Evolutionary conservation across 2,329 filamentous ascomycete species (phyloP).

Genomic region (Claviceps sp.): DNA sequence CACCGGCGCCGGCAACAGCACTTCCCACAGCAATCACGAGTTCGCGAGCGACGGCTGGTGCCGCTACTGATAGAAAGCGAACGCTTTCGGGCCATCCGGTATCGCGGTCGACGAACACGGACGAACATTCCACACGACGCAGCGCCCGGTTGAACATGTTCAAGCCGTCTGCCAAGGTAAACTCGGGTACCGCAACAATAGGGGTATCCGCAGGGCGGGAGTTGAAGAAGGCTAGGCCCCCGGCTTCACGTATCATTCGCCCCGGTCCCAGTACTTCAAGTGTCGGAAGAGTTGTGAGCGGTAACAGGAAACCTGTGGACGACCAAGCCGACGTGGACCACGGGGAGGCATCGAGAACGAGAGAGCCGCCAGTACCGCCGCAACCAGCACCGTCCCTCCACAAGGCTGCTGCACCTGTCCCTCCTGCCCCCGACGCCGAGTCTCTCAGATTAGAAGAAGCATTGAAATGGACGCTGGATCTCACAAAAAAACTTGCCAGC

Average conservation of each 20-base stretch:
- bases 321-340: slow-evolving; percentile 57
- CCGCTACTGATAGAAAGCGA: slow-evolving; percentile 61
- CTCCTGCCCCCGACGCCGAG: slow-evolving; percentile 32
- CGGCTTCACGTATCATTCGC: slow-evolving; percentile 51
- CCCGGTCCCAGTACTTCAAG: slow-evolving; percentile 52
- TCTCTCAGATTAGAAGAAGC: slow-evolving; percentile 58
- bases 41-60: slow-evolving; percentile 21
- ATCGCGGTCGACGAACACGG: slow-evolving; percentile 34
- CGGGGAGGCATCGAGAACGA: slow-evolving; percentile 41
- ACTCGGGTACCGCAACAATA: slow-evolving; percentile 41
- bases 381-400: slow-evolving; percentile 25
- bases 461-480: slow-evolving; percentile 61
- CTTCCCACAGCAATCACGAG: slow-evolving; percentile 23
- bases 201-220: slow-evolving; percentile 51
- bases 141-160: slow-evolving; percentile 60
- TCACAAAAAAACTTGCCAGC: slow-evolving; percentile 68
- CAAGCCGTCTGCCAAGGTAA: slow-evolving; percentile 55
- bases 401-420: neutral
- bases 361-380: slow-evolving; percentile 23
- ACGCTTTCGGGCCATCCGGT: slow-evolving; percentile 78
- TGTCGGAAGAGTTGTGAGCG: slow-evolving; percentile 78
- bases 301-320: slow-evolving; percentile 65
- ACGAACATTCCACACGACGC: slow-evolving; percentile 50
- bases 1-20: slow-evolving; percentile 19
- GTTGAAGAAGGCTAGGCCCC: slow-evolving; percentile 71